Base-by-base conservation (phyloP, 768 basidiomycete genomes). In the Podaxis sp. region DNA sequence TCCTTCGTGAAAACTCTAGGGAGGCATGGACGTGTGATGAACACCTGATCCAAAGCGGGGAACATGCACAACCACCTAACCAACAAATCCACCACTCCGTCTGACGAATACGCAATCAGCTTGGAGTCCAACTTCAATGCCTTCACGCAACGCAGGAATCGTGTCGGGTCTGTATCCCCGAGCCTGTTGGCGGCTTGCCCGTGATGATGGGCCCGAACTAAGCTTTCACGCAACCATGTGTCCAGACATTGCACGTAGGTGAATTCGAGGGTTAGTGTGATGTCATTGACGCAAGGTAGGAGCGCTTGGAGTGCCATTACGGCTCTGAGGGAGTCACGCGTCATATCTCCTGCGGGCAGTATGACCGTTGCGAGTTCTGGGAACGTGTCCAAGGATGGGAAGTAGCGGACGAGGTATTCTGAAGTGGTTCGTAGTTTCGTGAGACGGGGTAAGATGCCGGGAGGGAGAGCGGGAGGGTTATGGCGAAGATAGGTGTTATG, bases 321-420 rank as follows among this genome's bases (percentile, higher is more conserved):
- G 5, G 58, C 40, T n/a, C 57, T 52, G n/a, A 30, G 24, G 22
- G 58, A 53, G 28, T 59, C 51, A 36, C 57, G 56, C n/a, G 52
- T n/a, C 63, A 58, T 64, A n/a, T 64, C 63, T 12, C 57, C 63
- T 17, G 63, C 57, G 58, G 58, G 52, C 33, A 64, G 13, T 9
- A 46, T 53, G 52, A 64, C 57, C 51, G 52, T 36, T 33, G 30
- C 13, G 36, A 64, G 57, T 13, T 26, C 28, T 12, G 39, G 51
- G 24, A 64, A 59, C 36, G 51, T 46, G 28, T 54, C 52, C 11
- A 59, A 52, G n/a, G 63, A 36, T 26, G 63, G 63, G 52, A 59
- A 59, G 40, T 59, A 64, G 51, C 57, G 53, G 24, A 59, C 57
- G 28, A 64, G 57, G 11, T 55, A 64, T 42, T 64, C 63, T 46